Conservation (phyloP, 495 filamentous ascomycete species). For the Penicillium waksmanii region DNA sequence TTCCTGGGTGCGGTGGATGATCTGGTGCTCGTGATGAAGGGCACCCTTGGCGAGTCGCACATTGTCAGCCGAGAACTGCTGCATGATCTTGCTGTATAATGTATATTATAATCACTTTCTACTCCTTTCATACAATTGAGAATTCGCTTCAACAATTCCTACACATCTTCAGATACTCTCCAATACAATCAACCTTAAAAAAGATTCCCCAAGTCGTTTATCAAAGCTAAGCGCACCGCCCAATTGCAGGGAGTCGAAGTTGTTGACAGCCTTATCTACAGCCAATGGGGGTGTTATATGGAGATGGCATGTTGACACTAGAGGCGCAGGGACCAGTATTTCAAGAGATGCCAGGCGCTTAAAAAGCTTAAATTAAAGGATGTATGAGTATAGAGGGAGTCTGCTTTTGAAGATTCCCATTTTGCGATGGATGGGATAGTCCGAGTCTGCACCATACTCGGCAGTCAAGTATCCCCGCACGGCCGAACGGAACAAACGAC, state of each 20-base stretch:
- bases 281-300: background rate
- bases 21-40: conserved; percentile 47
- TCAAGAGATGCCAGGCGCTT: background rate
- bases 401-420: too few relatives aligned
- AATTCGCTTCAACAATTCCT: background rate
- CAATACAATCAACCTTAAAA: too few relatives aligned
- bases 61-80: conserved; percentile 35
- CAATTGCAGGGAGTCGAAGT: background rate
- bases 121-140: background rate
- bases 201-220: too few relatives aligned
- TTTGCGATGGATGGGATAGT: too few relatives aligned
- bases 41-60: conserved; percentile 45
- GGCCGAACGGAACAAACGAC: background rate
- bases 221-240: background rate
- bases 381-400: too few relatives aligned
- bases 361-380: background rate
- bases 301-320: conserved; percentile 1
- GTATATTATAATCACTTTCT: background rate
- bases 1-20: conserved; percentile 44
- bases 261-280: conserved; percentile 1
- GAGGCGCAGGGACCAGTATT: background rate
- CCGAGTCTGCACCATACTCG: too few relatives aligned
- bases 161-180: too few relatives aligned
- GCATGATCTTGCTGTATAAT: conserved; percentile 24
- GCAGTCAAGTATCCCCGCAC: background rate